phyloP scores from a whole-genome alignment of 2,329 filamentous ascomycete species.

The Colletotrichum lindemuthianum region DNA sequence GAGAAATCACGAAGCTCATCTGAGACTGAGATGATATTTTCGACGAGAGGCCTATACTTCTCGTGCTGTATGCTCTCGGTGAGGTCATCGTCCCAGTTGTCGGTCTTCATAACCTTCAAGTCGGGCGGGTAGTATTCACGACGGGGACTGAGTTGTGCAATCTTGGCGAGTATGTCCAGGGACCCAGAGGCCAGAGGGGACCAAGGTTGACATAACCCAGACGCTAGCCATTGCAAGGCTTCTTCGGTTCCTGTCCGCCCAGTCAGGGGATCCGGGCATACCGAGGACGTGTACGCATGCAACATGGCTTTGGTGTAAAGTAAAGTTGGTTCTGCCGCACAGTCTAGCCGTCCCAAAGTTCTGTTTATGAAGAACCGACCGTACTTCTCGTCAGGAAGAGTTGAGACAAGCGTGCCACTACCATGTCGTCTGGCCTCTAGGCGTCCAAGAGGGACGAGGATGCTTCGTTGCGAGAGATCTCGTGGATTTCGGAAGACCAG shows the following conservation, averaged over 20 bases:
- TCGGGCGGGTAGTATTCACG: slow-evolving; percentile 51
- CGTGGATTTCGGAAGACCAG: slow-evolving; percentile 61
- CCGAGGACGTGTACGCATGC: slow-evolving; percentile 70
- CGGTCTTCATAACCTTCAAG: slow-evolving; percentile 47
- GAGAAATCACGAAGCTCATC: slow-evolving; percentile 41
- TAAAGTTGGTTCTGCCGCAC: slow-evolving; percentile 63
- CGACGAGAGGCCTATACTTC: slow-evolving; percentile 43
- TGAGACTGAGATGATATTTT: slow-evolving; percentile 44
- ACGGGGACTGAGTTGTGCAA: slow-evolving; percentile 43
- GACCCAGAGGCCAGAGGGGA: slow-evolving; percentile 39
- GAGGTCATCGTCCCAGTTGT: slow-evolving; percentile 44
- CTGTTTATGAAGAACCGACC: slow-evolving; percentile 63
- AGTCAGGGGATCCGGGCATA: slow-evolving; percentile 67
- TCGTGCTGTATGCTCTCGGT: slow-evolving; percentile 52
- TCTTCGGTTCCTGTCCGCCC: slow-evolving; percentile 70
- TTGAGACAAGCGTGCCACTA: slow-evolving; percentile 39
- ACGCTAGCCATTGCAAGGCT: slow-evolving; percentile 59
- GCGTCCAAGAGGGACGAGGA: slow-evolving; percentile 63
- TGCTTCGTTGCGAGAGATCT: slow-evolving; percentile 54
- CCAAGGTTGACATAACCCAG: slow-evolving; percentile 63
- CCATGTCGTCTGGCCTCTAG: slow-evolving; percentile 27
- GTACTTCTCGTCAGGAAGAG: slow-evolving; percentile 51
- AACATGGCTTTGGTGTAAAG: slow-evolving; percentile 66
- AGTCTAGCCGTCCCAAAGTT: slow-evolving; percentile 64
- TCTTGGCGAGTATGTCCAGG: slow-evolving; percentile 20